Conservation (phyloP, 1,284 basidiomycete species). For the Mycena citricolor region DNA sequence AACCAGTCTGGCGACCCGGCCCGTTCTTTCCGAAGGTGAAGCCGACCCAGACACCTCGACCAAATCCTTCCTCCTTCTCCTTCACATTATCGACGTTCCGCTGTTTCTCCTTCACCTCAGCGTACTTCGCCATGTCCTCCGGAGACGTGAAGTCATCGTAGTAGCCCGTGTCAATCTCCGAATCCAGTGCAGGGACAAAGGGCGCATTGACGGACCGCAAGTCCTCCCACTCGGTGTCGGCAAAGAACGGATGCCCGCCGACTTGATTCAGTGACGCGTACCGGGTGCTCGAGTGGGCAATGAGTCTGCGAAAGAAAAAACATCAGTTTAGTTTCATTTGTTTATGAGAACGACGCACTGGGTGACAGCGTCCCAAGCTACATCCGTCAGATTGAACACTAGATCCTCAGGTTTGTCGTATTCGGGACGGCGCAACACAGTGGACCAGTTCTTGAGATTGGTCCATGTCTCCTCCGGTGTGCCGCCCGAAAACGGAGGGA, state of each 20-base stretch:
- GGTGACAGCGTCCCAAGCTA: conserved; percentile 95
- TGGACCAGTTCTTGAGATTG: conserved; percentile 97
- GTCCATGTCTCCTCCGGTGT: conserved; percentile 99
- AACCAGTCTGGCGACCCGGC: conserved; percentile 42
- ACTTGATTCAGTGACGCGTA: conserved; percentile 77
- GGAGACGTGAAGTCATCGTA: conserved; percentile 95
- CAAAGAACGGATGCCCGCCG: conserved; percentile 85
- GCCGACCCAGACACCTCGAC: conserved; percentile 90
- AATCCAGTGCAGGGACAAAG: conserved; percentile 94
- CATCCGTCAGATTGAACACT: conserved; percentile 94
- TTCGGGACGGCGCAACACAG: conserved; percentile 87
- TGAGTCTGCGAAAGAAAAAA: conserved; percentile 44
- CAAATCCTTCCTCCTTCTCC: conserved; percentile 78
- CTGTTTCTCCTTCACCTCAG: conserved; percentile 98
- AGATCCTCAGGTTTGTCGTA: conserved; percentile 96
- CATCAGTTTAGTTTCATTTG: conserved; percentile 3
- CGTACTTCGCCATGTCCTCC: conserved; percentile 98
- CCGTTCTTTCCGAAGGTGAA: conserved; percentile 97
- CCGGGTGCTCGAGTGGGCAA: conserved; percentile 79
- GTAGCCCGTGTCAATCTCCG: conserved; percentile 95
- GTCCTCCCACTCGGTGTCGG: conserved; percentile 71
- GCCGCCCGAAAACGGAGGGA: conserved; percentile 96
- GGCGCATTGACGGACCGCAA: conserved; percentile 84
- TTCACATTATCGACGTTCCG: conserved; percentile 88
- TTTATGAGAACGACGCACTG: conserved; percentile 45